Evolutionary conservation across 495 filamentous ascomycete species (phyloP), one percentile per base, ranked within the genome.

Genomic region (Aspergillus nanangensis): DNA sequence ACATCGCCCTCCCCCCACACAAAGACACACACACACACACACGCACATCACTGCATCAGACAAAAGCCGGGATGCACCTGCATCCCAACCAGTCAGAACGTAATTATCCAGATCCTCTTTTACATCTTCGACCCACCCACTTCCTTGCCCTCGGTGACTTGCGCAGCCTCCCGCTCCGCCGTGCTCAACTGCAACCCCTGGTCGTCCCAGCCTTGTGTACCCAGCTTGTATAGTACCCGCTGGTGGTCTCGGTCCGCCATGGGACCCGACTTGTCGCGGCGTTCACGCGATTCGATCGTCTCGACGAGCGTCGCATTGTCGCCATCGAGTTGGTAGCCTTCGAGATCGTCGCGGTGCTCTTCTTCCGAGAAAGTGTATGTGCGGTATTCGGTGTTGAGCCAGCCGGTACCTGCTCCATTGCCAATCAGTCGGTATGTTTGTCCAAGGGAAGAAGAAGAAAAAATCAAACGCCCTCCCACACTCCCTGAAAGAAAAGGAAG

Each of bases 371-470:
- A 95, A 23, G 65, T 65, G 62, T 85, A 96, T 7, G 79, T 81
- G 39, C 91, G 81, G 58, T 75, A 87, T 65, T 96, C 90, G 9
- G 84, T 84, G 63, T 96, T 96, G 8, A 53, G 52, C 91, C 91
- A 96, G 14, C 87, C 88, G 0, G 90, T 94, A 22, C 88, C 85
- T 74, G 37, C 2, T 31, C 14, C 11, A 24, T 18, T 27, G 23
- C 34, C 50, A 17, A 53, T 5, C 7, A 27, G 38, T 33, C 1
- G 7, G 19, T 10, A 15, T 5, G 8, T 22, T 13, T 13, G n/a
- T 4, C 13, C 29, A 5, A 19, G 3, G 4, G 8, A 41, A 38
- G 4, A 20, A 22, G 23, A 19, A 38, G n/a, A n/a, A n/a, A n/a
- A n/a, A n/a, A n/a, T n/a, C n/a, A n/a, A n/a, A n/a, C n/a, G n/a